Evolutionary conservation across 2,329 filamentous ascomycete species (phyloP).

Genomic region (Aspergillus carbonarius): DNA sequence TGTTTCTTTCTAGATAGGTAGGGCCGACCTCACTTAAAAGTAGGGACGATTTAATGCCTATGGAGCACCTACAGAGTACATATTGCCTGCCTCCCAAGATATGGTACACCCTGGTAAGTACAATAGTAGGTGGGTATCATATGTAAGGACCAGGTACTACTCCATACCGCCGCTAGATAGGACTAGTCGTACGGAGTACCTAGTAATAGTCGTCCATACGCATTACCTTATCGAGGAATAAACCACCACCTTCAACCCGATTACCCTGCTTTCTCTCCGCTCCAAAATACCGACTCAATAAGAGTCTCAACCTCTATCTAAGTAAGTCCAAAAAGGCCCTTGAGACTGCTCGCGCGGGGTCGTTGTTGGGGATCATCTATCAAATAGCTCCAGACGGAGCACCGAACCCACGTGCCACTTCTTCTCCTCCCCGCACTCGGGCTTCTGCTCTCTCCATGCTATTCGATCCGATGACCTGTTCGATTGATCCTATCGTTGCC

Average conservation of each 20-base stretch:
- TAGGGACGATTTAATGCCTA: no score
- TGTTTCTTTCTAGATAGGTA: no score
- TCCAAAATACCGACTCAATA: not conserved
- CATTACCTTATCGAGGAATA: not conserved
- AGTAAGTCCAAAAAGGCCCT: no score
- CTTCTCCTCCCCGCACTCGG: not conserved
- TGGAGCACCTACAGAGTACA: no score
- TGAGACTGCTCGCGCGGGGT: not conserved
- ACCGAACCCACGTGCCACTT: not conserved
- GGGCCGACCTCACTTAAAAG: no score
- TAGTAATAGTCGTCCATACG: no score
- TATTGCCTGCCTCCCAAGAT: no score
- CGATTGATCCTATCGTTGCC: constrained; percentile 14
- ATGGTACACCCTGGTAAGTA: not conserved
- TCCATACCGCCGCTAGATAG: not conserved
- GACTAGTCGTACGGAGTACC: not conserved
- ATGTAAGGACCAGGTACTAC: not conserved
- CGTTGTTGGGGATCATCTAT: not conserved
- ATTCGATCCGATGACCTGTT: constrained; percentile 13
- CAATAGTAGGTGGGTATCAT: not conserved
- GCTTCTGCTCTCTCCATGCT: not conserved
- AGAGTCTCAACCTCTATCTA: no score
- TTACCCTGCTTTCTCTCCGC: not conserved
- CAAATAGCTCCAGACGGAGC: not conserved
- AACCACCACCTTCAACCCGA: not conserved